Base-by-base conservation (phyloP, 495 filamentous ascomycete species). In the Aspergillus indologenus region DNA sequence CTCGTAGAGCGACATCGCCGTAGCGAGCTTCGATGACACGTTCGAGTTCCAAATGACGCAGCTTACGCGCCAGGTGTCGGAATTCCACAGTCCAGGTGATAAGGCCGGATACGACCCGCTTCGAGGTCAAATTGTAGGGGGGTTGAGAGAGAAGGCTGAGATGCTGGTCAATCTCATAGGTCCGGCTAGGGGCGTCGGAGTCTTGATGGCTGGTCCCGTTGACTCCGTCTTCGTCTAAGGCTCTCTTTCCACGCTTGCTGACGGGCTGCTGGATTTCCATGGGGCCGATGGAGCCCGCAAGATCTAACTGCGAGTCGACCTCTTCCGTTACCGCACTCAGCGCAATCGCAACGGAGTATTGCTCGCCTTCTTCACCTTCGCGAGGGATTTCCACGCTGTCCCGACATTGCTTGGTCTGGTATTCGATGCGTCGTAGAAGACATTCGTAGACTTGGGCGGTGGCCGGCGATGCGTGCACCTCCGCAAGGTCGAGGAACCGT, bases 31-130 rank as follows among this genome's bases (percentile, higher is more conserved):
- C 82, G 46, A 97, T 85, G 22, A 89, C 86, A 24, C 83, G 82
- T 63, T 96, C 90, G 9, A 98, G 73, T 68, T 96, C 90, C 18
- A 82, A 63, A 59, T 89, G 84, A 48, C 86, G 85, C 43, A 97
- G 73, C 54, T 81, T 76, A 22, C 83, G 79, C 24, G 87, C 80
- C 0, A 98, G 75, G 3, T 80, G 80, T 21, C 80, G 81, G 65
- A 92, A 96, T 62, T 92, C 82, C 20, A 98, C 77, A 12, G 82
- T 87, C 90, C 90, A 98, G 65, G 88, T 84, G 12, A 85, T 80
- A n/a, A 78, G 69, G 20, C 87, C 86, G 20, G 70, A 68, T 22
- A 67, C 72, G 12, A 71, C 48, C 31, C 68, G 84, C 17, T 79
- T 83, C 1, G 68, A 70, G 20, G 68, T 69, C 17, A 97, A 92